Base-by-base conservation (phyloP, 352 stramenopile genomes). In the Phytopythium mirpurense region DNA sequence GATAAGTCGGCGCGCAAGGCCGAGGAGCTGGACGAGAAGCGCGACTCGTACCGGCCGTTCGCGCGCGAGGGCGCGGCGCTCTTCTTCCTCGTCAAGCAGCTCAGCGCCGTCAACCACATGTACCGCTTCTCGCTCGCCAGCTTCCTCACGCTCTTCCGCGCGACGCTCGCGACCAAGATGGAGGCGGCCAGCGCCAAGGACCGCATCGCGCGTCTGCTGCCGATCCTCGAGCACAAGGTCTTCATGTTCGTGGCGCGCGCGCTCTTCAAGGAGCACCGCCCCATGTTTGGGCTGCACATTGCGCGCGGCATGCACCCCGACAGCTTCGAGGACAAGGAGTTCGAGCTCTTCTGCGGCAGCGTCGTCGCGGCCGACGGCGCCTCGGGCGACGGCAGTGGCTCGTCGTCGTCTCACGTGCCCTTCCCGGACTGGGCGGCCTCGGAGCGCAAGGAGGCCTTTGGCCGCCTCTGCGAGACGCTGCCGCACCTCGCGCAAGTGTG, bases 231-330 rank as follows among this genome's bases (percentile, higher is more conserved):
- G 62, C 76, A 73, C 50, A 93, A 92, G 43, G 64, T 96, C 11
- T 72, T 98, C 48, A 96, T 96, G 71, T 97, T 95, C 46, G 83
- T 98, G 8, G 90, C 89, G 2, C 86, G 93, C 19, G 78, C 85
- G 14, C 64, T 98, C 4, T 97, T 98, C 60, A 98, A 98, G 63
- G 88, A 91, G 43, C 88, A 98, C 47, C 74, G 93, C 0, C 78
- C 87, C 1, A 97, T 97, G 79, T 98, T 98, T 59, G 94, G 88
- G 0, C 68, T 98, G 56, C 94, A 98, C 37, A 56, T 98, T 15
- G 88, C 98, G 23, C 86, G 96, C 42, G 91, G 83, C 1, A 97
- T 98, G 86, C 88, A 97, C 47, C 63, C 68, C 1, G 83, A 98
- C 7, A 87, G 84, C 18, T 98, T 98, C 43, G 84, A 96, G n/a